These are phyloP conservation scores for Lachancea sp. DNA, from an alignment of 805 yeast genomes.

Conservation along the genomic window DNA sequence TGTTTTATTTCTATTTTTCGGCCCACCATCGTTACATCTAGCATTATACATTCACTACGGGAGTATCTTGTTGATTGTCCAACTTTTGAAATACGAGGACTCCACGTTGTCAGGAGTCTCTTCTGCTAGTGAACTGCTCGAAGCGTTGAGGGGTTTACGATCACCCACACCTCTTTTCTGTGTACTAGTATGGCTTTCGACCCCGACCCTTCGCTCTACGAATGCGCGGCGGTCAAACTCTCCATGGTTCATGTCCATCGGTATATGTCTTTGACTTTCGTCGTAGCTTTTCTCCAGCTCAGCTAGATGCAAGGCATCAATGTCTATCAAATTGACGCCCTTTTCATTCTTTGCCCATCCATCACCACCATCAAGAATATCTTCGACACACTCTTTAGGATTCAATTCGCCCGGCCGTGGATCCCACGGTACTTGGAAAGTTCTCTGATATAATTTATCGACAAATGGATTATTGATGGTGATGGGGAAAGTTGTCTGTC, in stretches of 20 bases:
- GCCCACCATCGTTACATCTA: no score
- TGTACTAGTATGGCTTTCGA: constrained; percentile 1
- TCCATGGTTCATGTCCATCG: constrained; percentile 13
- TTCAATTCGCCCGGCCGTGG: constrained; percentile 47
- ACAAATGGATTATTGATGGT: constrained; percentile 44
- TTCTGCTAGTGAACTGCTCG: neutral
- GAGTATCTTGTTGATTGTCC: constrained; percentile 20
- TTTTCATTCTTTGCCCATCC: constrained; percentile 50
- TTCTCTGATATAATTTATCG: constrained; percentile 43
- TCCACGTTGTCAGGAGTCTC: constrained; percentile 5
- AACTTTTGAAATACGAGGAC: constrained; percentile 23
- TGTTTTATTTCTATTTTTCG: no score
- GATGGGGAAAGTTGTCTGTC: constrained; percentile 22
- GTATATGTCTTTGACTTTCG: constrained; percentile 1
- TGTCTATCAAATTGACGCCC: constrained; percentile 30
- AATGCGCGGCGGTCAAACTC: constrained; percentile 26
- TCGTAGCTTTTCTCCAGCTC: constrained; percentile 25
- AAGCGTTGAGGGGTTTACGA: neutral
- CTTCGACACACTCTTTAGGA: constrained; percentile 68
- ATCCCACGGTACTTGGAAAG: constrained; percentile 60
- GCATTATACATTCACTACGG: constrained; percentile 6
- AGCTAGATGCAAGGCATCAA: constrained; percentile 26
- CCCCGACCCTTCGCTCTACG: constrained; percentile 21
- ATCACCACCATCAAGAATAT: constrained; percentile 64
- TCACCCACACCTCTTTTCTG: constrained; percentile 3